phyloP scores from a whole-genome alignment of 371 early-diverging fungal species.

The Apophysomyces elegans region DNA sequence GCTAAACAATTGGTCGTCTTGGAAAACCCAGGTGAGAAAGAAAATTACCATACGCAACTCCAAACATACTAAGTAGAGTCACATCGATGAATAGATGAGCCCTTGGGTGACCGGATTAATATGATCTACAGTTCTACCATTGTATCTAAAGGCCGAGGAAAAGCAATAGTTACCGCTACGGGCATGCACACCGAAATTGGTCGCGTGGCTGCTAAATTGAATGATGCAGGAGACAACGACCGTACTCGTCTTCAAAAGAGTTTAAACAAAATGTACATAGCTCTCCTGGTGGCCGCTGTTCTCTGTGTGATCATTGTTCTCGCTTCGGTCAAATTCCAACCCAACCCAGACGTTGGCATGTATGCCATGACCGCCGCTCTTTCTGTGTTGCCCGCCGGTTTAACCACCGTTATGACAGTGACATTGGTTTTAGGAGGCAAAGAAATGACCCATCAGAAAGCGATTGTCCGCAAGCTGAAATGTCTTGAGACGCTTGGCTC shows the following conservation, averaged over 20 bases:
- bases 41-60: neutral
- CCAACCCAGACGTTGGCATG: conserved; percentile 29
- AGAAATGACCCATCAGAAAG: conserved; percentile 83
- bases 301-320: conserved; percentile 52
- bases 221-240: conserved; percentile 59
- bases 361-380: conserved; percentile 70
- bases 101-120: conserved; percentile 61
- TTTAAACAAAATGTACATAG: conserved; percentile 68
- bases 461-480: conserved; percentile 37
- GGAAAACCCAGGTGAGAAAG: conserved; percentile 24
- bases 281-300: conserved; percentile 59
- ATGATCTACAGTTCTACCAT: conserved; percentile 60
- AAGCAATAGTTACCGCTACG: conserved; percentile 77
- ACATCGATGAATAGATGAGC: conserved; percentile 28
- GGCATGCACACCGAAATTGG: conserved; percentile 89
- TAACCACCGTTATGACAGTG: conserved; percentile 89
- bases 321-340: conserved; percentile 28
- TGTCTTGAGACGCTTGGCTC: conserved; percentile 85
- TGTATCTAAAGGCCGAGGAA: conserved; percentile 42
- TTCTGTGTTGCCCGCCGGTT: conserved; percentile 95
- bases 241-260: conserved; percentile 78
- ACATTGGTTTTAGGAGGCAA: conserved; percentile 90
- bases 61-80: neutral
- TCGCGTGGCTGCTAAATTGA: conserved; percentile 79
- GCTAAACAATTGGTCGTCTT: conserved; percentile 50